A percentile compares a stretch with the other conserved stretches of the same genome.
These are phyloP conservation scores for Sugiyamaella mastotermitis DNA, from an alignment of 805 yeast genomes.

Conservation along the genomic window DNA sequence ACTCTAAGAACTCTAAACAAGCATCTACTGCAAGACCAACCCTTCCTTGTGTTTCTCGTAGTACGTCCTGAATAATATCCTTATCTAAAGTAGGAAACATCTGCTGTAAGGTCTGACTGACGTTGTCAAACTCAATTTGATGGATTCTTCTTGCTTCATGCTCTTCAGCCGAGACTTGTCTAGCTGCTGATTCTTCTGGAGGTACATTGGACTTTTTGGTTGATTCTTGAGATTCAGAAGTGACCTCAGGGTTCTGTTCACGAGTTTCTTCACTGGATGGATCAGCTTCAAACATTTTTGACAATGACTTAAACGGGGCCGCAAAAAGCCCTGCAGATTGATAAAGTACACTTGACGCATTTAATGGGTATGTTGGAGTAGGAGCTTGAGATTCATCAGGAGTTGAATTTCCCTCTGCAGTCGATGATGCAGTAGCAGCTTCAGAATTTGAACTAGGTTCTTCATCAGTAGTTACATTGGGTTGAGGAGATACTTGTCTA, in stretches of 20 bases:
- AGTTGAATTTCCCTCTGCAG: neutral
- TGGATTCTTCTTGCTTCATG: conserved; percentile 35
- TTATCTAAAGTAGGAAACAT: conserved; percentile 75
- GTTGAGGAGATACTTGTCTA: conserved; percentile 9
- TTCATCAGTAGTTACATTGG: neutral
- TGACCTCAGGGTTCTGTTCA: conserved; percentile 5
- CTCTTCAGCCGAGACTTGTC: conserved; percentile 34
- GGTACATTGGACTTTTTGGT: conserved; percentile 9
- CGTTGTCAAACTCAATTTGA: conserved; percentile 40
- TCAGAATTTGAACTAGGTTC: no score
- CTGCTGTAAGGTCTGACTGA: conserved; percentile 46
- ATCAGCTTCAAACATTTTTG: conserved; percentile 32
- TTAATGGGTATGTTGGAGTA: conserved; percentile 10
- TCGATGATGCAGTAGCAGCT: no score
- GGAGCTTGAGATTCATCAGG: neutral
- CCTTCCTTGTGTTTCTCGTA: conserved; percentile 56
- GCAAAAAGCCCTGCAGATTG: conserved; percentile 46
- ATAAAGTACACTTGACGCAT: conserved; percentile 30
- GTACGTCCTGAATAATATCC: conserved; percentile 63
- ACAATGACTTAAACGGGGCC: conserved; percentile 40
- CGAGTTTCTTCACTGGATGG: conserved; percentile 19
- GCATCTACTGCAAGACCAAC: conserved; percentile 73
- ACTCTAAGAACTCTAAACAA: conserved; percentile 32
- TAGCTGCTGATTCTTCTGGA: conserved; percentile 30
- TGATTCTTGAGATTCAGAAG: neutral